phyloP scores from a whole-genome alignment of 2,329 filamentous ascomycete species.

The Colletotrichum costaricense region DNA sequence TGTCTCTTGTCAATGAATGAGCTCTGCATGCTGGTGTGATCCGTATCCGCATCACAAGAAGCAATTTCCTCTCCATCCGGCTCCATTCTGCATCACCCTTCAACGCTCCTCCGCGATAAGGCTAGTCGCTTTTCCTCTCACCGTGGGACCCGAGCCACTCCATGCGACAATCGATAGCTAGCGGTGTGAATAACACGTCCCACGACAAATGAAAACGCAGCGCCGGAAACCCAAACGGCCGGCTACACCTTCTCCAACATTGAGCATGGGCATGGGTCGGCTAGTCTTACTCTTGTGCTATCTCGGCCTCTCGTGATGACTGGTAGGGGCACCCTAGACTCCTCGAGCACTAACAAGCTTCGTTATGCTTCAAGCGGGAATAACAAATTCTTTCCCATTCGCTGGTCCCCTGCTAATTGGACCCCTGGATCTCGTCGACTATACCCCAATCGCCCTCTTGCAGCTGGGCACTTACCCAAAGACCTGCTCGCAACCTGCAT shows the following conservation, averaged over 20 bases:
- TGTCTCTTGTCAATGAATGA: too few relatives aligned
- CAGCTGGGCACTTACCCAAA: slow-evolving; percentile 29
- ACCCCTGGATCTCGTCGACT: slow-evolving; percentile 29
- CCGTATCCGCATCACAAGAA: slow-evolving; percentile 27
- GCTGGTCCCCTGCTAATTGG: slow-evolving; percentile 17
- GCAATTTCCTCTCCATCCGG: not conserved
- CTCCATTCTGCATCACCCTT: slow-evolving; percentile 12
- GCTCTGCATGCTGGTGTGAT: not conserved
- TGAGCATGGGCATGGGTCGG: slow-evolving; percentile 27
- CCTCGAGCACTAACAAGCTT: not conserved
- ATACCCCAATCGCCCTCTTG: slow-evolving; percentile 32
- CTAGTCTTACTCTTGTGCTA: slow-evolving; percentile 19
- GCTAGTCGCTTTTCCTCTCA: slow-evolving; percentile 13
- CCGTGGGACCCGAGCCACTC: not conserved
- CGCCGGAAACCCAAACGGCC: not conserved
- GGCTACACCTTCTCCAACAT: slow-evolving; percentile 21
- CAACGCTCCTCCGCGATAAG: not conserved
- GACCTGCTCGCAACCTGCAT: slow-evolving; percentile 33
- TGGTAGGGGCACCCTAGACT: not conserved
- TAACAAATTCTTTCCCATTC: not conserved
- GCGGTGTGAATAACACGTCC: slow-evolving; percentile 29
- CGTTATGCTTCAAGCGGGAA: slow-evolving; percentile 30
- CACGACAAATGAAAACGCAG: not conserved
- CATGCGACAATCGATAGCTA: slow-evolving; percentile 2
- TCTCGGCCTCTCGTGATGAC: slow-evolving; percentile 15